Percentiles rank a stretch among this genome's conserved stretches.
Conservation (phyloP, 1,284 basidiomycete species). For the Cryptococcus sp. region DNA sequence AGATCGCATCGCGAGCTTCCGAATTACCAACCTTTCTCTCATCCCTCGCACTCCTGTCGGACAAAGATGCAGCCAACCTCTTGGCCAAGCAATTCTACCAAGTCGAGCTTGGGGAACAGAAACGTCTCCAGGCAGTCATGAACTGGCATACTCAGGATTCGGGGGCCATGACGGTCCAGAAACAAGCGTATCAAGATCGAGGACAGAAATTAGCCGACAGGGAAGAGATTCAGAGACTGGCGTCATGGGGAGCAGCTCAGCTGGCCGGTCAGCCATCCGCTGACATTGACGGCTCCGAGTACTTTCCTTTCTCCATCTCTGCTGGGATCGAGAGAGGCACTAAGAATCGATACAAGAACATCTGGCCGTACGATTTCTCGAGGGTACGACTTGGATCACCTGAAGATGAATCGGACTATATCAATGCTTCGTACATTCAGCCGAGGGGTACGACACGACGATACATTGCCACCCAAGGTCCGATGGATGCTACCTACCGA, state of each 20-base stretch:
- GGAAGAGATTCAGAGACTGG: conserved; percentile 11
- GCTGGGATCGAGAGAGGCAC: conserved; percentile 92
- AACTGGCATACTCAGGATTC: conserved; percentile 67
- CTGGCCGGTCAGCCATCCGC: conserved; percentile 7
- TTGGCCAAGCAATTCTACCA: conserved; percentile 72
- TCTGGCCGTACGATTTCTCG: conserved; percentile 83
- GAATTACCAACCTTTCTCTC: conserved; percentile 80
- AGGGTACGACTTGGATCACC: conserved; percentile 65
- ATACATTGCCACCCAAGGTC: conserved; percentile 96
- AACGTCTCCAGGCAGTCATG: conserved; percentile 85
- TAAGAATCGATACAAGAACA: conserved; percentile 83
- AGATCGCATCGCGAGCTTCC: conserved; percentile 59
- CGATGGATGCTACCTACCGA: conserved; percentile 77
- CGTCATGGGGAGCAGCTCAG: neutral
- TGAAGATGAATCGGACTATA: conserved; percentile 69
- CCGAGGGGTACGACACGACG: conserved; percentile 70
- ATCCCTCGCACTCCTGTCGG: conserved; percentile 60
- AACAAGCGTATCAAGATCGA: conserved; percentile 1
- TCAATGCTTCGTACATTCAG: conserved; percentile 88
- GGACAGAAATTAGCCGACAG: conserved; percentile 6
- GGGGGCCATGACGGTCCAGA: conserved; percentile 11
- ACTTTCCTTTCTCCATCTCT: conserved; percentile 86
- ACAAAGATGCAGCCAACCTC: conserved; percentile 53
- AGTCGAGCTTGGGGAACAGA: conserved; percentile 88
- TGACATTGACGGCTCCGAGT: conserved; percentile 3